These are phyloP conservation scores for Moesziomyces sp. DNA, from an alignment of 1,284 basidiomycete genomes.

Conservation along the genomic window DNA sequence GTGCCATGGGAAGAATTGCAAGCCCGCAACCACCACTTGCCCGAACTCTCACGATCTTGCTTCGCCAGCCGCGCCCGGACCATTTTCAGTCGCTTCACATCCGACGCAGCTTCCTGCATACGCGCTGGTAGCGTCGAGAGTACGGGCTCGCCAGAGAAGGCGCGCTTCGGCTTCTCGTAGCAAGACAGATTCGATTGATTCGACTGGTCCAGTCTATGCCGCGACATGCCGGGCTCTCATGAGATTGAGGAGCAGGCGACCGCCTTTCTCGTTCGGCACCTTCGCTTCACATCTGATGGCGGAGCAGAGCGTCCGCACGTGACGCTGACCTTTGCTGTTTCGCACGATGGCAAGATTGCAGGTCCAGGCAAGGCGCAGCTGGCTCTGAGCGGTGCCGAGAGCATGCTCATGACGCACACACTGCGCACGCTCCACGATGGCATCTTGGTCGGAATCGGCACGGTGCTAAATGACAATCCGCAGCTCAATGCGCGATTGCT, in stretches of 20 bases:
- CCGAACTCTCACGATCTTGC: no score
- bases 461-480: conserved; percentile 89
- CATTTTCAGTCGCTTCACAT: not conserved
- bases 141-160: no score
- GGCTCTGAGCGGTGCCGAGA: conserved; percentile 83
- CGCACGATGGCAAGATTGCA: conserved; percentile 91
- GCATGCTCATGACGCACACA: conserved; percentile 95
- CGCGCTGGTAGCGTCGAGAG: no score
- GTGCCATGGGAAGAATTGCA: no score
- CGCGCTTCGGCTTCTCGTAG: no score
- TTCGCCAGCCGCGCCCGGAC: no score
- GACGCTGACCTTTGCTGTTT: conserved; percentile 95
- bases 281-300: conserved; percentile 2
- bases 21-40: no score
- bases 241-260: conserved; percentile 16
- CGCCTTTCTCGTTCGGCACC: conserved; percentile 12
- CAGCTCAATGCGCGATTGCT: conserved; percentile 77
- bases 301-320: conserved; percentile 59
- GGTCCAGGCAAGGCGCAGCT: conserved; percentile 80
- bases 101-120: not conserved
- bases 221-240: not conserved
- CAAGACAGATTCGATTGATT: no score
- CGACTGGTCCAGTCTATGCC: no score
- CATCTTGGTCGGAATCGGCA: conserved; percentile 90
- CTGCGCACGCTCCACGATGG: conserved; percentile 81